Evolutionary conservation across 208 protist genomes (phyloP).

Genomic region (Blastocrithidia nonstop): DNA sequence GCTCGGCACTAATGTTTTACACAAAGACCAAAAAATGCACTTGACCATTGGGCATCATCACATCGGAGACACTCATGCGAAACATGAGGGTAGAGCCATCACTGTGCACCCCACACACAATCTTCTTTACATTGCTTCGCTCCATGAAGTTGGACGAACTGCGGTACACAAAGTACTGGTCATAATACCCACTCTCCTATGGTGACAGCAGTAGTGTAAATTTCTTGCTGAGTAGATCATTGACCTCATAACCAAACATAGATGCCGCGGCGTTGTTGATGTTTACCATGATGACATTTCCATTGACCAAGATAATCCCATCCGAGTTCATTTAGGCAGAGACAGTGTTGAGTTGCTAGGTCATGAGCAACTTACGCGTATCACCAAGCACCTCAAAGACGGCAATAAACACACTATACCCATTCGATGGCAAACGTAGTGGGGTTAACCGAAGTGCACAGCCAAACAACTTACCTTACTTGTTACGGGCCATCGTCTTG

Average conservation of each 20-base stretch:
- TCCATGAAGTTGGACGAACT: background rate
- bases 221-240: background rate
- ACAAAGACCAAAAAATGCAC: background rate
- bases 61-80: background rate
- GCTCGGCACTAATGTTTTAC: background rate
- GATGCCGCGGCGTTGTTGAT: background rate
- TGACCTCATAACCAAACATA: background rate
- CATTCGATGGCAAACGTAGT: background rate
- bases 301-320: background rate
- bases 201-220: background rate
- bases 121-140: background rate
- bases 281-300: background rate
- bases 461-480: background rate
- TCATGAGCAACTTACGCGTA: background rate
- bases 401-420: background rate
- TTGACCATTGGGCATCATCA: background rate
- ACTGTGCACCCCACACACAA: background rate
- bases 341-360: background rate
- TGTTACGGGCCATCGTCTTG: background rate
- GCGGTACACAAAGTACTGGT: background rate
- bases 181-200: background rate
- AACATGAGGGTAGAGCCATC: background rate
- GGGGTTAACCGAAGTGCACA: background rate
- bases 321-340: background rate
- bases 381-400: background rate